phyloP scores from a whole-genome alignment of 805 yeast species.

The Saccharomycopsis malanga region DNA sequence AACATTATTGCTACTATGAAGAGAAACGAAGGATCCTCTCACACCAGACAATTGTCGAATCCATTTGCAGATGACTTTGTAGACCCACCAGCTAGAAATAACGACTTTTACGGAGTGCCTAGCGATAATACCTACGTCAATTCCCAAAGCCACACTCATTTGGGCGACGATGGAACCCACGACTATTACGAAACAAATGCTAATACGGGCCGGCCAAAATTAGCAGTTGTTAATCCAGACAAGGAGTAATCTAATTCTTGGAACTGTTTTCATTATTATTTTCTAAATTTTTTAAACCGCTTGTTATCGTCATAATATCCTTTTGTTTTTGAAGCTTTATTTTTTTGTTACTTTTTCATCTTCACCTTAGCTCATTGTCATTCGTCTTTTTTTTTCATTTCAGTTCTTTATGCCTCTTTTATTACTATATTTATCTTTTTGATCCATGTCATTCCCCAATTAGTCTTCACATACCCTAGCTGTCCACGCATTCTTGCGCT shows the following conservation, averaged over 20 bases:
- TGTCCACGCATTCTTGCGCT: not conserved
- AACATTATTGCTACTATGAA: conserved; percentile 21
- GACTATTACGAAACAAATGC: conserved; percentile 6
- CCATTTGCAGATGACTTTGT: conserved; percentile 22
- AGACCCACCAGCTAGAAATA: conserved; percentile 10
- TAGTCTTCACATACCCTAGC: not conserved
- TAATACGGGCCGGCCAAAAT: conserved; percentile 2
- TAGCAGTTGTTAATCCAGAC: conserved; percentile 21
- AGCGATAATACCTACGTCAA: not conserved
- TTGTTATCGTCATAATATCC: not conserved
- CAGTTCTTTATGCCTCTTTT: not conserved
- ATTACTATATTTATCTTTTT: too few species aligned
- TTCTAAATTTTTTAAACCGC: too few species aligned
- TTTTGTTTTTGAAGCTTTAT: not conserved
- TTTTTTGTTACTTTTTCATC: not conserved
- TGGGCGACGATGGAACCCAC: conserved; percentile 5
- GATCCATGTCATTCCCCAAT: too few species aligned
- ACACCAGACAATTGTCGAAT: conserved; percentile 17
- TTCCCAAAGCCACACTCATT: not conserved
- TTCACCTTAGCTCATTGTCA: too few species aligned
- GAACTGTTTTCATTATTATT: not conserved
- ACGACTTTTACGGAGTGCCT: conserved; percentile 4
- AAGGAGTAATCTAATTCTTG: conserved; percentile 5
- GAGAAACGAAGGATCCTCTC: conserved; percentile 13
- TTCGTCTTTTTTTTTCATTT: not conserved